Conservation (phyloP, 2,329 filamentous ascomycete genomes). For the Trichothecium roseum region DNA sequence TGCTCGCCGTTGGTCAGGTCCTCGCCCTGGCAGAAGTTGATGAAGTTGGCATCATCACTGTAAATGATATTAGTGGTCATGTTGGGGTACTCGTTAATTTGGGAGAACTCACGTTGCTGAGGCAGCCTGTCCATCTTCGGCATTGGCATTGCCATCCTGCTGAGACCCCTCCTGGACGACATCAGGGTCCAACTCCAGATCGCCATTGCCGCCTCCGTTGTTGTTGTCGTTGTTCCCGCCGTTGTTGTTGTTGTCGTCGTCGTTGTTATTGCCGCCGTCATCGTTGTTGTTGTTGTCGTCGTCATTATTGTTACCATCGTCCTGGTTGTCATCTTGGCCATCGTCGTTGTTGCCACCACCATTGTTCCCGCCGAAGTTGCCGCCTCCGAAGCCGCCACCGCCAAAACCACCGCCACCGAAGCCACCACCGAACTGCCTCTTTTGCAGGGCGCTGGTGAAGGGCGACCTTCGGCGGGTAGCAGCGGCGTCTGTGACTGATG, state of each 20-base stretch:
- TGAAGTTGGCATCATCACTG: conserved; percentile 50
- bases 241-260: conserved; percentile 7
- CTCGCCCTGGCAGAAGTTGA: conserved; percentile 49
- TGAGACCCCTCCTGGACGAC: conserved; percentile 36
- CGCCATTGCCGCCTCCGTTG: conserved; percentile 13
- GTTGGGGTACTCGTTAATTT: neutral
- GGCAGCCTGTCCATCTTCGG: conserved; percentile 30
- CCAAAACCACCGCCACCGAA: conserved; percentile 31
- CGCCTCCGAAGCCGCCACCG: conserved; percentile 42
- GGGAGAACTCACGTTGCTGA: conserved; percentile 34
- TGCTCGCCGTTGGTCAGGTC: conserved; percentile 52
- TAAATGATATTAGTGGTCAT: conserved; percentile 6
- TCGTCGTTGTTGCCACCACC: conserved; percentile 6
- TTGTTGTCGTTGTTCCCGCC: conserved; percentile 5
- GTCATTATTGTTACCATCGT: conserved; percentile 7
- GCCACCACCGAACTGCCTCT: conserved; percentile 18
- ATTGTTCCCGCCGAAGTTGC: conserved; percentile 17
- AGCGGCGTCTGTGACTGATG: conserved; percentile 28
- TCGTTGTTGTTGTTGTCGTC: conserved; percentile 10
- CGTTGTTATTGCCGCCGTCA: conserved; percentile 9
- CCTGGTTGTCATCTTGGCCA: conserved; percentile 4
- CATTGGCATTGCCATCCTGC: conserved; percentile 26
- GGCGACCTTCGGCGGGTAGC: conserved; percentile 21
- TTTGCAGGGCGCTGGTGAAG: conserved; percentile 17
- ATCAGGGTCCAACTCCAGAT: conserved; percentile 24